phyloP scores from a whole-genome alignment of 2,329 filamentous ascomycete species.

The Neopestalotiopsis clavispora region DNA sequence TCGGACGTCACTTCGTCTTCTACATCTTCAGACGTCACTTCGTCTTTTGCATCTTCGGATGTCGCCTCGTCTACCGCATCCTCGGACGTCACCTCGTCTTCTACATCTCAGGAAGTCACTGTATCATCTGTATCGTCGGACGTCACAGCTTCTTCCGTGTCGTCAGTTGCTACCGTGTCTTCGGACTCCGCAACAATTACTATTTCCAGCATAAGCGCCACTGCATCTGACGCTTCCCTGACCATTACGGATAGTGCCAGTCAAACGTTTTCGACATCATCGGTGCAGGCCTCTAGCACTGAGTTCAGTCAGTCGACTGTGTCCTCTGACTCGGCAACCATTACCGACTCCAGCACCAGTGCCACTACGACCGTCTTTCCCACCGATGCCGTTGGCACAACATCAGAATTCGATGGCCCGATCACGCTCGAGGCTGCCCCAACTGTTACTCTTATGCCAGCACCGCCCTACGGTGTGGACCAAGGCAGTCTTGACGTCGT shows the following conservation, averaged over 20 bases:
- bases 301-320: not conserved
- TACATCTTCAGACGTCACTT: not conserved
- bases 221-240: not conserved
- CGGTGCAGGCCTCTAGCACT: not conserved
- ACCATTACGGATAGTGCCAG: not conserved
- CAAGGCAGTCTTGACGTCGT: constrained; percentile 8
- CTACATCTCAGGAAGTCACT: not conserved
- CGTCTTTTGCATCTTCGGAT: not conserved
- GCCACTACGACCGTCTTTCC: constrained; percentile 3
- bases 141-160: not conserved
- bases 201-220: not conserved
- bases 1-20: not conserved
- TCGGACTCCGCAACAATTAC: not conserved
- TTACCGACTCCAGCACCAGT: constrained; percentile 1
- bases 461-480: not conserved
- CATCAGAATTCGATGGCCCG: constrained; percentile 3
- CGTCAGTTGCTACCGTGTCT: not conserved
- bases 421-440: not conserved
- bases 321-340: not conserved
- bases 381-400: constrained; percentile 3
- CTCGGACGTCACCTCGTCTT: not conserved
- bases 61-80: not conserved
- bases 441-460: not conserved
- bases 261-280: not conserved
- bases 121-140: not conserved